phyloP scores from a whole-genome alignment of 164 flowering plant genomes.

The Piper longum region DNA sequence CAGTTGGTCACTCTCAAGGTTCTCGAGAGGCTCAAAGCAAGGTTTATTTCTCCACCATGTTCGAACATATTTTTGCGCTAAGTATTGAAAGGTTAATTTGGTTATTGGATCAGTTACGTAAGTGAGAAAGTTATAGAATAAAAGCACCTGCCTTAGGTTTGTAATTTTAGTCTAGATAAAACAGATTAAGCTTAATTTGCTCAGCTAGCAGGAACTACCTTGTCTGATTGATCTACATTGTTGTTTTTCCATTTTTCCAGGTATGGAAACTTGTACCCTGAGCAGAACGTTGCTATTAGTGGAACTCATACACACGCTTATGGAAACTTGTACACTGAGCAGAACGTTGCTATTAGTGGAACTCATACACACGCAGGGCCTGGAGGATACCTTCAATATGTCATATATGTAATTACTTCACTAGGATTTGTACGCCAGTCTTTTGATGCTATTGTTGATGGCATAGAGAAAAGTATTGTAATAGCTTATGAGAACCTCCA shows the following conservation, averaged over 20 bases:
- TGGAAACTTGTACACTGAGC: constrained; percentile 69
- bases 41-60: constrained; percentile 26
- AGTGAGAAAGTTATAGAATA: too few species aligned
- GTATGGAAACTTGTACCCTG: constrained; percentile 57
- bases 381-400: constrained; percentile 95
- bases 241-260: too few species aligned
- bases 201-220: too few species aligned
- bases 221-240: too few species aligned
- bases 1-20: constrained; percentile 88
- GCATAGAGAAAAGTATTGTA: constrained; percentile 82
- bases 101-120: neutral
- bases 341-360: constrained; percentile 95
- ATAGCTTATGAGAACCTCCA: constrained; percentile 84
- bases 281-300: constrained; percentile 90
- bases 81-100: neutral
- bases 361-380: constrained; percentile 99
- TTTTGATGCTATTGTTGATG: constrained; percentile 93
- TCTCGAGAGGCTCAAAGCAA: constrained; percentile 72
- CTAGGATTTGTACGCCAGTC: constrained; percentile 97
- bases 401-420: constrained; percentile 84
- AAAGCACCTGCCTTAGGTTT: too few species aligned
- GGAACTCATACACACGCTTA: constrained; percentile 98
- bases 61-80: neutral
- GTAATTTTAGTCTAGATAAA: too few species aligned
- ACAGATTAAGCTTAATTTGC: too few species aligned